Conservation (phyloP, 257 asterid genomes). For the Fraxinus anomala region DNA sequence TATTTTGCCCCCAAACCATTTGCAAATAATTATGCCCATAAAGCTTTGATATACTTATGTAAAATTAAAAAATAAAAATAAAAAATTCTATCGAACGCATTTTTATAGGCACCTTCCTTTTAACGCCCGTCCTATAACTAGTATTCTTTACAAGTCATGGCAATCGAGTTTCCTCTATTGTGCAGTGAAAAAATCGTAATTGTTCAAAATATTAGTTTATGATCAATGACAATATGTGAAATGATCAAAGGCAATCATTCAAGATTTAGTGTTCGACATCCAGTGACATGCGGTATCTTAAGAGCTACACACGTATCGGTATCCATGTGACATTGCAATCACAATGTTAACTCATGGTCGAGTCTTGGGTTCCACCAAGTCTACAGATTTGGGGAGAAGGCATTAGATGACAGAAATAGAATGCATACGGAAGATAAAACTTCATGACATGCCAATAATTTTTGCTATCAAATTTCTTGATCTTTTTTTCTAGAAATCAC, state of each 20-base stretch:
- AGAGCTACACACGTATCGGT: constrained; percentile 36
- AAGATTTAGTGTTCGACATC: constrained; percentile 30
- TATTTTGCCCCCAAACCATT: too few species aligned
- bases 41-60: too few species aligned
- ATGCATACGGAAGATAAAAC: constrained; percentile 42
- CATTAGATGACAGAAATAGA: constrained; percentile 43
- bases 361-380: constrained; percentile 29
- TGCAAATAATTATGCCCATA: too few species aligned
- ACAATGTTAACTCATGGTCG: constrained; percentile 2
- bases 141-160: too few species aligned
- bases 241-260: constrained; percentile 18
- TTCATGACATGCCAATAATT: constrained; percentile 47
- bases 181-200: not conserved
- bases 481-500: constrained; percentile 1
- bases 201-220: too few species aligned
- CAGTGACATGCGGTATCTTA: constrained; percentile 29
- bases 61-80: too few species aligned
- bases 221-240: too few species aligned
- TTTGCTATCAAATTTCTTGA: constrained; percentile 22
- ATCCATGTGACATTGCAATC: constrained; percentile 40
- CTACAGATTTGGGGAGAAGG: constrained; percentile 35
- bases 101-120: too few species aligned
- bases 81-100: too few species aligned
- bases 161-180: too few species aligned
- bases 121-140: too few species aligned